Evolutionary conservation across 2,329 filamentous ascomycete genomes (phyloP), one percentile per base, ranked within the genome.

Genomic region (Pleoardoris graminearum): DNA sequence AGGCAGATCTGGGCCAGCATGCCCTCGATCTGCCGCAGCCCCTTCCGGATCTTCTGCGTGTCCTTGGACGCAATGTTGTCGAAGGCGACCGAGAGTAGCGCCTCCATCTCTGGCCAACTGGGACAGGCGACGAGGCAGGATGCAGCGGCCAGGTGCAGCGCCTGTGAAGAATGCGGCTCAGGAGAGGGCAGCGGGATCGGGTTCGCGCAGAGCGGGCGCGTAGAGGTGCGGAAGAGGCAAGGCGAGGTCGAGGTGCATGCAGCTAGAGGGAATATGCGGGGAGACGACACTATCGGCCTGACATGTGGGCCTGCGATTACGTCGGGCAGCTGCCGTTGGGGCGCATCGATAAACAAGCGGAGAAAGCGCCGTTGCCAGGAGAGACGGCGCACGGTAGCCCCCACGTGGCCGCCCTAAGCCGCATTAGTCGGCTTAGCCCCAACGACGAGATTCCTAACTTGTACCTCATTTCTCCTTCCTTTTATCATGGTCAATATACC

Each of bases 1-100:
- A 97, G 85, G 76, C 93, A 97, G 76, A 97, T 95, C 75, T 96
- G 92, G 19, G 93, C 93, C 45, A 97, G 83, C 39, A 97, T 83
- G 27, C 91, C 91, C 77, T 97, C 93, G 59, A 97, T 91, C 77
- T 97, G 93, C 62, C 91, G 88, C 61, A 97, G 78, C 46, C 93
- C 94, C 78, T 97, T 97, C 65, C 91, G 88, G 70, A 97, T 89
- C 78, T 96, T 96, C 72, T 83, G 81, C 52, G 87, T 86, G 66
- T 97, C 91, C 73, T 92, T 92, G 43, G 92, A 97, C 55, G 92
- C 95, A 60, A 97, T 87, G 76, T 96, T 96, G 79, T 97, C 92
- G 76, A 97, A 97, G 55, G 93, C 91, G 72, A 96, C 86, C 38
- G 91, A 95, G 50, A 97, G 82, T 23, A 97, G 83, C 47, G 89